Percentiles rank a stretch among this genome's conserved stretches.
Conservation (phyloP, 1,139 yeast genomes). For the Kurtzmaniella natalensis region DNA sequence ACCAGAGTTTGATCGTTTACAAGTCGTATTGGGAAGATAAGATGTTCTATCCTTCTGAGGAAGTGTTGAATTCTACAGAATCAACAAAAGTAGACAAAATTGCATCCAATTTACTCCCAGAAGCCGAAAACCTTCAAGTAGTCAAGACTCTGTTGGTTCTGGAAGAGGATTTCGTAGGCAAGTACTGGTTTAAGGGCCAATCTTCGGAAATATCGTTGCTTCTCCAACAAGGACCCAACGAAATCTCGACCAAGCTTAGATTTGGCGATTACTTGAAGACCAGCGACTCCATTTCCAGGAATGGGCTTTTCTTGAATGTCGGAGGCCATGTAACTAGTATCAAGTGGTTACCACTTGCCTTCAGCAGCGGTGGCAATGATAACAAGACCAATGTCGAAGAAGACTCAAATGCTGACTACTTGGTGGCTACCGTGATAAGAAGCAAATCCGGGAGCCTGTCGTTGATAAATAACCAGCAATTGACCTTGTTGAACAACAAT, state of each 20-base stretch:
- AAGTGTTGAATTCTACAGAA: constrained; percentile 18
- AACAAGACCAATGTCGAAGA: constrained; percentile 10
- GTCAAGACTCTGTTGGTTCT: constrained; percentile 17
- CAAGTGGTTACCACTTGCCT: constrained; percentile 60
- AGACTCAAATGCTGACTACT: constrained; percentile 21
- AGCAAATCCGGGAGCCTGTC: constrained; percentile 23
- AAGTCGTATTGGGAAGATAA: constrained; percentile 32
- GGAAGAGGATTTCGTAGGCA: constrained; percentile 3
- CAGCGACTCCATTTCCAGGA: constrained; percentile 21
- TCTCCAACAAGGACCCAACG: constrained; percentile 2
- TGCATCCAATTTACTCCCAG: constrained; percentile 32
- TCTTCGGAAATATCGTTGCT: not conserved
- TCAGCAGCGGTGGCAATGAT: too few species aligned
- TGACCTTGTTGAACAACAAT: constrained; percentile 23
- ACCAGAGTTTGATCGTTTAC: constrained; percentile 22
- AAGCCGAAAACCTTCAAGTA: constrained; percentile 26
- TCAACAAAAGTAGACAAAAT: constrained; percentile 20
- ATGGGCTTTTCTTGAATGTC: constrained; percentile 44
- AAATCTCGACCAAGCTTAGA: constrained; percentile 2
- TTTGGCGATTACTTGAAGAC: constrained; percentile 9
- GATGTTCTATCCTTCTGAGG: constrained; percentile 28
- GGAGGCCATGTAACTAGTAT: constrained; percentile 55
- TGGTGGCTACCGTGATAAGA: constrained; percentile 49
- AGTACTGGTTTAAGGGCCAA: constrained; percentile 3
- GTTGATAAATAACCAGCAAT: constrained; percentile 25